A percentile compares a stretch with the other conserved stretches of the same genome.
Evolutionary conservation across 2,329 filamentous ascomycete genomes (phyloP).

Genomic region (Fusarium torreyae): DNA sequence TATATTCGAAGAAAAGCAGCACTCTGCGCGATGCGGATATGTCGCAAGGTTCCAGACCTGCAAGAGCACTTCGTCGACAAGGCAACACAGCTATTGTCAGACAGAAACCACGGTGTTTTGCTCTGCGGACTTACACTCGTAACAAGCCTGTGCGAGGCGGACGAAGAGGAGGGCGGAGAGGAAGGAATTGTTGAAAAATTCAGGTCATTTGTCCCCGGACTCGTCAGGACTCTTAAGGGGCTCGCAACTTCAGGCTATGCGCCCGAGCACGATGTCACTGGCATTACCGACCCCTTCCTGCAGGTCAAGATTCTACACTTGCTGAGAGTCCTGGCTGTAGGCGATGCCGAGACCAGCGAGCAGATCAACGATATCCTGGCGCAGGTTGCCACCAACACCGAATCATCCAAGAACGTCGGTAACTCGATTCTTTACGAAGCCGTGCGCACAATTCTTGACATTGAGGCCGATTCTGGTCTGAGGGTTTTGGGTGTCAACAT

Average conservation of each 20-base stretch:
- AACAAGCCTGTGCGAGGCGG: constrained; percentile 92
- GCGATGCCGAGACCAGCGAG: constrained; percentile 90
- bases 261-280: constrained; percentile 97
- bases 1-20: constrained; percentile 98
- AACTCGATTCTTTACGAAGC: constrained; percentile 99
- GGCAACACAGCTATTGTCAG: constrained; percentile 86
- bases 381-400: constrained; percentile 97
- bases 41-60: constrained; percentile 95
- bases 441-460: constrained; percentile 96
- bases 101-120: constrained; percentile 95
- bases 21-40: constrained; percentile 99
- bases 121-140: constrained; percentile 93
- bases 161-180: constrained; percentile 92
- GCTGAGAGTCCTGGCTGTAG: constrained; percentile 86
- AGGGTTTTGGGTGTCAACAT: constrained; percentile 98
- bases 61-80: constrained; percentile 98
- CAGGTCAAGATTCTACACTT: constrained; percentile 96
- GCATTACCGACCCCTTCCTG: constrained; percentile 96
- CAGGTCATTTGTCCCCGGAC: constrained; percentile 83
- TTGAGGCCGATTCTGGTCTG: constrained; percentile 95
- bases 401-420: constrained; percentile 97
- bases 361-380: constrained; percentile 99
- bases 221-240: constrained; percentile 93
- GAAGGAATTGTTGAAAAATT: constrained; percentile 93
- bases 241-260: constrained; percentile 96